phyloP scores from a whole-genome alignment of 306 rosid genomes.

The Citrullus mucosospermus region DNA sequence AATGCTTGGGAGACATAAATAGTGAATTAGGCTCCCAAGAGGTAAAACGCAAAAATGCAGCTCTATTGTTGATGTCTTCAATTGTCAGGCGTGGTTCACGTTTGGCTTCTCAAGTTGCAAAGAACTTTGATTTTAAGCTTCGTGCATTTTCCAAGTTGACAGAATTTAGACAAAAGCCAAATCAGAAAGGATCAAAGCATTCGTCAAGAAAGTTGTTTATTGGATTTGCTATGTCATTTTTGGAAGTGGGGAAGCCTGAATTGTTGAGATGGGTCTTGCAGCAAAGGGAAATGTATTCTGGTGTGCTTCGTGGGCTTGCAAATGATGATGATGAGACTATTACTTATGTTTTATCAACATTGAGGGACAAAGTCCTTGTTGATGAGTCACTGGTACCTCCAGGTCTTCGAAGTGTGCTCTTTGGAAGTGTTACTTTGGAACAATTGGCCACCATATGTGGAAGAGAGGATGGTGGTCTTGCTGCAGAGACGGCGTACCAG shows the following conservation, averaged over 20 bases:
- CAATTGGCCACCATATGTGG: conserved; percentile 55
- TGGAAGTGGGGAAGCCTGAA: conserved; percentile 81
- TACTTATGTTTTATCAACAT: conserved; percentile 49
- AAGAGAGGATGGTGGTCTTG: conserved; percentile 44
- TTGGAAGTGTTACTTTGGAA: conserved; percentile 76
- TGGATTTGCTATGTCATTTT: conserved; percentile 77
- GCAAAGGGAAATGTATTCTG: conserved; percentile 73
- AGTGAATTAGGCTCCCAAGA: conserved; percentile 57
- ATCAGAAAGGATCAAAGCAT: conserved; percentile 18
- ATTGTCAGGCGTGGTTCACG: conserved; percentile 50
- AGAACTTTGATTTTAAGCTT: conserved; percentile 59
- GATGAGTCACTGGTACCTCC: conserved; percentile 59
- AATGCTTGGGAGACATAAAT: conserved; percentile 37
- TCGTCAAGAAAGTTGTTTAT: conserved; percentile 55
- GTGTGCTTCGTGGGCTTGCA: conserved; percentile 55
- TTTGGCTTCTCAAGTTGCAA: conserved; percentile 61
- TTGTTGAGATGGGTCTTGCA: conserved; percentile 66
- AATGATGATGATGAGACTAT: conserved; percentile 78
- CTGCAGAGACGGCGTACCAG: conserved; percentile 41
- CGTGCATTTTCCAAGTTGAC: conserved; percentile 37
- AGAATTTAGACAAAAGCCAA: conserved; percentile 12
- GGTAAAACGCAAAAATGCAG: conserved; percentile 47
- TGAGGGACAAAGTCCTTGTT: conserved; percentile 50
- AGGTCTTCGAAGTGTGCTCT: conserved; percentile 68
- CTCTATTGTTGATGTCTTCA: conserved; percentile 46